Evolutionary conservation across 2,329 filamentous ascomycete species (phyloP).

Genomic region (Scytalidium sp.): DNA sequence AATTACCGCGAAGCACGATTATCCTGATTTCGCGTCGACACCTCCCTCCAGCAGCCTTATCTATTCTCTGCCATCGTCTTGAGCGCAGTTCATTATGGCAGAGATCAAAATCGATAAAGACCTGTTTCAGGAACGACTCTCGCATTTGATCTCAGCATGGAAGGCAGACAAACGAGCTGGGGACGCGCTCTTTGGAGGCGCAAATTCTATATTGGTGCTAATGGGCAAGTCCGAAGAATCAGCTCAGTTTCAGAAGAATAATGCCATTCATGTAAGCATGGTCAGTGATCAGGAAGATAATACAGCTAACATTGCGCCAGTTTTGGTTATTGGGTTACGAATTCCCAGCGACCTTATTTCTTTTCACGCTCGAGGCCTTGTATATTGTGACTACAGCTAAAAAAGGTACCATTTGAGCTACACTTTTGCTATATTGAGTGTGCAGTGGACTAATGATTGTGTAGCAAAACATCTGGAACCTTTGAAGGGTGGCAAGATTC

Average conservation of each 20-base stretch:
- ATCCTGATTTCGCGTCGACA: not conserved
- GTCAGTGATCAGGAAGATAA: not conserved
- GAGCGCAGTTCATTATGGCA: constrained; percentile 35
- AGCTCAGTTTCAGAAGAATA: constrained; percentile 89
- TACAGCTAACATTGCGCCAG: constrained; percentile 41
- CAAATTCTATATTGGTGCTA: constrained; percentile 79
- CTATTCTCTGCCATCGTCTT: not conserved
- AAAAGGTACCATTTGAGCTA: constrained; percentile 65
- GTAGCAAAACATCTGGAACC: constrained; percentile 89
- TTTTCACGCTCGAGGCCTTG: constrained; percentile 83
- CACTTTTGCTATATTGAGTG: not conserved
- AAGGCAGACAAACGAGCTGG: constrained; percentile 91
- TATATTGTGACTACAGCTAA: constrained; percentile 96
- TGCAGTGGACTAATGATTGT: constrained; percentile 29
- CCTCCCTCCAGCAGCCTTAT: not conserved
- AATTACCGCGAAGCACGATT: not conserved
- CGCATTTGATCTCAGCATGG: constrained; percentile 85
- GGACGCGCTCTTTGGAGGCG: constrained; percentile 82
- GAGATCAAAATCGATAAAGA: constrained; percentile 96
- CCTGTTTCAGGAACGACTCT: constrained; percentile 89
- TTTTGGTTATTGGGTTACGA: constrained; percentile 99
- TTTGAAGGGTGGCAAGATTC: constrained; percentile 87
- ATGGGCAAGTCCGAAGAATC: constrained; percentile 95
- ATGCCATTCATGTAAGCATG: constrained; percentile 82
- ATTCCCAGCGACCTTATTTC: constrained; percentile 92